These are phyloP conservation scores for Dendrobium chrysotoxum DNA, from an alignment of 106 monocot species.

Conservation along the genomic window DNA sequence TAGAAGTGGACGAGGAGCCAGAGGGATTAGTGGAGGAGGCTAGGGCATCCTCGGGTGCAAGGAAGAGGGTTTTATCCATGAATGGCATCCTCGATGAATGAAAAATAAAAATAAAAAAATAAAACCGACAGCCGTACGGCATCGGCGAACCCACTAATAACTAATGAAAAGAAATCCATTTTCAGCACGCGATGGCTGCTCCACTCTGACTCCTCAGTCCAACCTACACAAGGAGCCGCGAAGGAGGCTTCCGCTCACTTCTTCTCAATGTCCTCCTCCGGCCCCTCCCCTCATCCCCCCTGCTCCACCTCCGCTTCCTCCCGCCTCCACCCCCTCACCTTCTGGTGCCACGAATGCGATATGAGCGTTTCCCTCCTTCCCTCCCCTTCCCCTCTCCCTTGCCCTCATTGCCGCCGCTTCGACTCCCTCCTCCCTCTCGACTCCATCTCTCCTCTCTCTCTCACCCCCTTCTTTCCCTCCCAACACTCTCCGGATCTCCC, in stretches of 20 bases:
- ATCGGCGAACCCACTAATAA: no score
- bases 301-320: not conserved
- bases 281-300: not conserved
- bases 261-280: not conserved
- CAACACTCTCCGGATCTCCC: constrained; percentile 15
- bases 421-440: constrained; percentile 8
- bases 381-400: constrained; percentile 18
- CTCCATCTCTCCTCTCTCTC: not conserved
- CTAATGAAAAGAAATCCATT: no score
- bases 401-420: constrained; percentile 32
- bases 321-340: constrained; percentile 21
- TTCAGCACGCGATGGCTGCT: no score
- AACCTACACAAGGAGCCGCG: not conserved
- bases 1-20: no score
- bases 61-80: no score
- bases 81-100: no score
- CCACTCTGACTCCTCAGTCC: no score
- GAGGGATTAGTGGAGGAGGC: no score
- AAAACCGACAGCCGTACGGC: no score
- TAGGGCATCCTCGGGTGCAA: no score
- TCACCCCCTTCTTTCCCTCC: not conserved
- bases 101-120: no score
- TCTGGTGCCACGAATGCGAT: constrained; percentile 63
- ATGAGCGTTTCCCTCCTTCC: constrained; percentile 31
- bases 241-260: not conserved